These are phyloP conservation scores for Ophiobolus disseminans DNA, from an alignment of 2,329 filamentous ascomycete species.

Conservation along the genomic window DNA sequence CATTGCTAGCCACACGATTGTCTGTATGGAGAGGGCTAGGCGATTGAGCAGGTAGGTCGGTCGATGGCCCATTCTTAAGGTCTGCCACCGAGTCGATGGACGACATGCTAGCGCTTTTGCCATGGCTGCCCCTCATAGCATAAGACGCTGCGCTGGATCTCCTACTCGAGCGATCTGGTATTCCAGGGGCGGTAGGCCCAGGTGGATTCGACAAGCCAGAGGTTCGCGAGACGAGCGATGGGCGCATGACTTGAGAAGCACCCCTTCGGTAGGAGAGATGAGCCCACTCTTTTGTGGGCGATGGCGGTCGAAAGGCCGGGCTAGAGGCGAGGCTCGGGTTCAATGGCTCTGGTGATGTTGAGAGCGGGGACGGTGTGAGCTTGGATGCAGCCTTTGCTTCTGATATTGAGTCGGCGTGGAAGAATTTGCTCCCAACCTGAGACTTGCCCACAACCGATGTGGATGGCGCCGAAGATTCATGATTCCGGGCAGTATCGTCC, in stretches of 20 bases:
- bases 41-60: conserved; percentile 28
- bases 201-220: conserved; percentile 44
- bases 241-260: conserved; percentile 56
- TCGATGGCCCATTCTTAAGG: conserved; percentile 34
- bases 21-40: conserved; percentile 47
- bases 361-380: conserved; percentile 39
- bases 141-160: conserved; percentile 44
- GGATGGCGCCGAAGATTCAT: conserved; percentile 43
- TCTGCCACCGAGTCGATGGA: conserved; percentile 54
- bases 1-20: conserved; percentile 35
- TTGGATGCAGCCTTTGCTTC: conserved; percentile 50
- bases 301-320: conserved; percentile 47
- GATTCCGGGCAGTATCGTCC: conserved; percentile 39
- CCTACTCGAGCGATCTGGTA: conserved; percentile 32
- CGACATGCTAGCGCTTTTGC: conserved; percentile 53
- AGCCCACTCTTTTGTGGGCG: conserved; percentile 56
- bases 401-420: conserved; percentile 68
- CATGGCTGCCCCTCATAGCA: conserved; percentile 39
- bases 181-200: conserved; percentile 32
- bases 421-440: conserved; percentile 65
- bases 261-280: conserved; percentile 59
- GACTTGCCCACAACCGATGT: conserved; percentile 35
- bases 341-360: conserved; percentile 35
- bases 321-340: conserved; percentile 16
- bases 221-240: conserved; percentile 39